phyloP scores from a whole-genome alignment of 2,329 filamentous ascomycete genomes.

The Pyrenochaeta sp. region DNA sequence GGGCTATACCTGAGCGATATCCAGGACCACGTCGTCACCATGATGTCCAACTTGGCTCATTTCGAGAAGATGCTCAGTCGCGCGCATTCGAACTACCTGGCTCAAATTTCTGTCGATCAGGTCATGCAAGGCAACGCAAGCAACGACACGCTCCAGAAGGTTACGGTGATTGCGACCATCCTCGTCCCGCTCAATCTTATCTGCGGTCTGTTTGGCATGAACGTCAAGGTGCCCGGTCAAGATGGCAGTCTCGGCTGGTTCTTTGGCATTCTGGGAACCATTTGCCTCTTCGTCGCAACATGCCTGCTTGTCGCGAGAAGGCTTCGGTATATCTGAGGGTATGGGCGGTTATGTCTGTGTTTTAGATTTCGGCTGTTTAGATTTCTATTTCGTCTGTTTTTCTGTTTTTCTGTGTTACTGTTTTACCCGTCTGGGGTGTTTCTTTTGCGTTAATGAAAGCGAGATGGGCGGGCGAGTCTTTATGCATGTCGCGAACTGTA shows the following conservation, averaged over 20 bases:
- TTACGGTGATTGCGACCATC: conserved; percentile 91
- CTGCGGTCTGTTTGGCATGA: conserved; percentile 88
- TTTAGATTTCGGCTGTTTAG: not conserved
- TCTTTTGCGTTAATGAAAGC: no score
- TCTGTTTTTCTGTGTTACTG: conserved; percentile 3
- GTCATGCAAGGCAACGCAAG: conserved; percentile 86
- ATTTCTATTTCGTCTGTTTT: conserved; percentile 1
- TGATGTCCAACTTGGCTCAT: conserved; percentile 95
- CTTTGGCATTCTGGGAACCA: conserved; percentile 65
- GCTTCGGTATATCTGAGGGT: conserved; percentile 52
- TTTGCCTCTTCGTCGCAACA: conserved; percentile 55
- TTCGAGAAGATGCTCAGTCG: conserved; percentile 98
- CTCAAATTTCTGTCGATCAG: conserved; percentile 91
- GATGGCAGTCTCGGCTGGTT: conserved; percentile 61
- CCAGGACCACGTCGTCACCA: conserved; percentile 98
- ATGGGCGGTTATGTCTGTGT: conserved; percentile 2
- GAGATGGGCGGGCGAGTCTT: no score
- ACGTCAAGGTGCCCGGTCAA: conserved; percentile 75
- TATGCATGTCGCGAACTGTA: no score
- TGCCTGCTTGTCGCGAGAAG: conserved; percentile 53
- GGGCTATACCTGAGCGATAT: conserved; percentile 97
- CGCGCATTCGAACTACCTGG: conserved; percentile 94
- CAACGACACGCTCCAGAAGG: conserved; percentile 91
- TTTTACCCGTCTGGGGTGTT: no score
- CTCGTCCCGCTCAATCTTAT: conserved; percentile 96